Base-by-base conservation (phyloP, 2,329 filamentous ascomycete genomes). In the Hypoxylon sp. region DNA sequence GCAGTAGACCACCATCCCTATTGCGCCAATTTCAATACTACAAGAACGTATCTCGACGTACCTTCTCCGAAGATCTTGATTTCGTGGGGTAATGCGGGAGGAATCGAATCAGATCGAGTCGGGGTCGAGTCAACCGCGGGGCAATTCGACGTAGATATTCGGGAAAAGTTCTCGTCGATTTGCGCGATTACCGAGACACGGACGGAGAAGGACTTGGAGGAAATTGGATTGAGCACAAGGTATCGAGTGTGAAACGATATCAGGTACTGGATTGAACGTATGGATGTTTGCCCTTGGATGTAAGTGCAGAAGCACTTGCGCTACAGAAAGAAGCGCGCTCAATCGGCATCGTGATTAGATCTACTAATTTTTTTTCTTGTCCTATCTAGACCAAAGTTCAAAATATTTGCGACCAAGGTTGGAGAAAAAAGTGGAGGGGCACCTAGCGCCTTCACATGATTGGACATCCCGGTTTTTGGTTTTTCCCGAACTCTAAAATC, bases 351-450 rank as follows among this genome's bases (percentile, higher is more conserved):
- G 50, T 69, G 68, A 58, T 66, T 62, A 62, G 58, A 58, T 48
- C 53, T 54, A 60, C 31, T 62, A 63, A 61, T 58, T 64, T 62
- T 69, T 70, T 71, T 71, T 67, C 51, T 46, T 70, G 55, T 66
- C 44, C 39, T 32, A n/a, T 47, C 48, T 10, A 27, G 47, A 42
- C 46, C 47, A 59, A 48, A 48, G 62, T 52, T 64, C 47, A 35
- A 66, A 66, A 64, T 50, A 39, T 69, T 71, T 71, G 65, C 68
- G 60, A 62, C 69, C 47, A 65, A 67, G 15, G 55, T 67, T 69
- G 59, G 66, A 67, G 66, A 48, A 62, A 66, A 66, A 64, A 65
- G 68, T 71, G 69, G 69, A 51, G 57, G 29, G 29, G 0, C 37
- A 37, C 2, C 29, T 56, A 39, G 19, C 35, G 55, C 19, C 24